phyloP scores from a whole-genome alignment of 805 yeast genomes.

The Schizosaccharomyces lindneri region DNA sequence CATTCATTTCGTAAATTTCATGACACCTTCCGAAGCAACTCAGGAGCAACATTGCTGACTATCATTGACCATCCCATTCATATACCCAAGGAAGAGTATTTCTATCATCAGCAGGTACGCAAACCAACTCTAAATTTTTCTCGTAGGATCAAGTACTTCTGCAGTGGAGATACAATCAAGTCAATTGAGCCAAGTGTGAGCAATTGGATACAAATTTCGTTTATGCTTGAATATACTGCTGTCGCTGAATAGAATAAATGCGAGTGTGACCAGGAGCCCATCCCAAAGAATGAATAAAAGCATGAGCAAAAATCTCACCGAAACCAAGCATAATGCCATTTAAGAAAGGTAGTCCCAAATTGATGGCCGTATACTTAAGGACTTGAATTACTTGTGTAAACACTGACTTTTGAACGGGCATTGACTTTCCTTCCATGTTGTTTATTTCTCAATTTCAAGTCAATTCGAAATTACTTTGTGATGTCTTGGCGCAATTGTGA shows the following conservation, averaged over 20 bases:
- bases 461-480: no score
- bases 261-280: slow-evolving; percentile 18
- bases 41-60: neutral
- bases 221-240: neutral
- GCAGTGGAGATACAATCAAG: neutral
- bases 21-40: neutral
- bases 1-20: no score
- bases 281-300: slow-evolving; percentile 55
- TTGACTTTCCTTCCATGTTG: neutral
- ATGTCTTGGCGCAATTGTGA: no score
- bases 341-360: slow-evolving; percentile 60
- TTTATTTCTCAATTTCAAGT: neutral
- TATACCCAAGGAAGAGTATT: neutral
- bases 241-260: neutral
- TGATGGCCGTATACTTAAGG: slow-evolving; percentile 23
- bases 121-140: neutral
- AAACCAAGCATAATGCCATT: slow-evolving; percentile 91
- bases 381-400: neutral
- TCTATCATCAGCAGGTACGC: neutral
- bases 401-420: neutral
- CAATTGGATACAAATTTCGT: neutral
- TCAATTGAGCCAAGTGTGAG: no score
- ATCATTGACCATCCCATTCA: neutral
- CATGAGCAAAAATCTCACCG: slow-evolving; percentile 87
- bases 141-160: neutral